Percentiles rank a stretch among this genome's conserved stretches.
phyloP scores from a whole-genome alignment of 2,329 filamentous ascomycete species.

The Xylaria sp. region DNA sequence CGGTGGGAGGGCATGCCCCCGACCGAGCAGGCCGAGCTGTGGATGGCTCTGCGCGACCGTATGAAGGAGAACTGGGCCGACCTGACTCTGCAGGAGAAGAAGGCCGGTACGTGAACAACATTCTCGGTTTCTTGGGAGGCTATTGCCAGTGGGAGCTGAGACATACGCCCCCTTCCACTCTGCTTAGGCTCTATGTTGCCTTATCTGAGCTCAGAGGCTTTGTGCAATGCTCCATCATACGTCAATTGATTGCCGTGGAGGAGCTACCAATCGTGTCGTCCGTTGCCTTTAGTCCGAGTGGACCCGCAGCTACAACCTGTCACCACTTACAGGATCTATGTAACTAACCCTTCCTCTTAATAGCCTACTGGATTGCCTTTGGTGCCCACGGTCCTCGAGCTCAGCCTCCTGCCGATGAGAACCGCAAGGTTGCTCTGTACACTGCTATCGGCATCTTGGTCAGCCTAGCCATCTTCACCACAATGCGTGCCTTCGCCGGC shows the following conservation, averaged over 20 bases:
- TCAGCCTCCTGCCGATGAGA: slow-evolving; percentile 83
- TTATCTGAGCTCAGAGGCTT: not conserved
- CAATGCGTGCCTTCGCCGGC: slow-evolving; percentile 77
- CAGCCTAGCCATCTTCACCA: slow-evolving; percentile 77
- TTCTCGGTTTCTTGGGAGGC: slow-evolving; percentile 5
- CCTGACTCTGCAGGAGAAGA: slow-evolving; percentile 97
- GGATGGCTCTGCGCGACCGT: slow-evolving; percentile 97
- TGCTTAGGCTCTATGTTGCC: not conserved
- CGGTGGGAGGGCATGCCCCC: slow-evolving; percentile 98
- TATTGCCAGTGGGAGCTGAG: not conserved
- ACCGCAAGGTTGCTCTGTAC: slow-evolving; percentile 80
- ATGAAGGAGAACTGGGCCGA: slow-evolving; percentile 99
- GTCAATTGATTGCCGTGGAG: slow-evolving; percentile 16
- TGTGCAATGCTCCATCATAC: not conserved
- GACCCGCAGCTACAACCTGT: slow-evolving; percentile 39
- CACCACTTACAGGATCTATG: not conserved
- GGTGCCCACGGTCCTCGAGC: slow-evolving; percentile 95
- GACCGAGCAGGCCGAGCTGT: slow-evolving; percentile 98
- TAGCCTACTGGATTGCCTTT: slow-evolving; percentile 99
- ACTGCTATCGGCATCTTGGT: slow-evolving; percentile 73
- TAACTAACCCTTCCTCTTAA: slow-evolving; percentile 54
- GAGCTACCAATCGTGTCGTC: slow-evolving; percentile 19
- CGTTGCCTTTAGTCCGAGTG: slow-evolving; percentile 37
- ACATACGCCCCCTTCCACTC: not conserved
- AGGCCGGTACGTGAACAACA: slow-evolving; percentile 81